Evolutionary conservation across 495 filamentous ascomycete genomes (phyloP).

Genomic region (Aspergillus indologenus): DNA sequence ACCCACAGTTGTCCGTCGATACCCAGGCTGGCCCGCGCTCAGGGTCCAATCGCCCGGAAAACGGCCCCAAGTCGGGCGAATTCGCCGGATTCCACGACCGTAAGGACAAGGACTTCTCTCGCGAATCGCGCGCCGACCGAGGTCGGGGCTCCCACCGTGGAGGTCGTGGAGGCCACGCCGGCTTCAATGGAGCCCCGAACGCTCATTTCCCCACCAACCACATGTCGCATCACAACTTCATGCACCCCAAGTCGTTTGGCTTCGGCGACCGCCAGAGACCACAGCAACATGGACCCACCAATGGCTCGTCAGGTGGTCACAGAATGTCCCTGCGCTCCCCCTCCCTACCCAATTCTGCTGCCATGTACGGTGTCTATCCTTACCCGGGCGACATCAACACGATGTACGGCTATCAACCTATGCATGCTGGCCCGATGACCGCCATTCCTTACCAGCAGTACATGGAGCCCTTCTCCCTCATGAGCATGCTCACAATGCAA

Average conservation of each 20-base stretch:
- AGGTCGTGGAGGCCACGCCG: constrained; percentile 46
- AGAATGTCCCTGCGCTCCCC: constrained; percentile 48
- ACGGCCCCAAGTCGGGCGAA: constrained; percentile 40
- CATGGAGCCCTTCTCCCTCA: constrained; percentile 53
- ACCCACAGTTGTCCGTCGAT: constrained; percentile 34
- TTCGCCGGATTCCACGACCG: constrained; percentile 32
- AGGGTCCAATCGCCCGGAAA: constrained; percentile 33
- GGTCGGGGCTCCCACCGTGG: constrained; percentile 55
- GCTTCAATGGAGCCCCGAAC: constrained; percentile 39
- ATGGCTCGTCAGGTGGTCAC: constrained; percentile 34
- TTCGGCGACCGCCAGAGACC: constrained; percentile 44
- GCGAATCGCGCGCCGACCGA: constrained; percentile 50
- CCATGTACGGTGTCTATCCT: constrained; percentile 39
- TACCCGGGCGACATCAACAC: constrained; percentile 40
- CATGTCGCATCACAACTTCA: constrained; percentile 39
- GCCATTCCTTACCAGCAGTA: constrained; percentile 61
- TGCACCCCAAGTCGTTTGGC: constrained; percentile 36
- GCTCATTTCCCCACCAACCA: constrained; percentile 49
- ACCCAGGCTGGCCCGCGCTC: constrained; percentile 31
- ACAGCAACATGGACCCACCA: constrained; percentile 32
- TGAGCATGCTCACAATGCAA: constrained; percentile 63
- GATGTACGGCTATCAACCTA: constrained; percentile 49
- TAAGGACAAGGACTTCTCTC: constrained; percentile 36
- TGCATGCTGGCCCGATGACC: constrained; percentile 57
- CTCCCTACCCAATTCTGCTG: constrained; percentile 42